Conservation (phyloP, 1,139 yeast species). For the Yamadazyma triangularis region DNA sequence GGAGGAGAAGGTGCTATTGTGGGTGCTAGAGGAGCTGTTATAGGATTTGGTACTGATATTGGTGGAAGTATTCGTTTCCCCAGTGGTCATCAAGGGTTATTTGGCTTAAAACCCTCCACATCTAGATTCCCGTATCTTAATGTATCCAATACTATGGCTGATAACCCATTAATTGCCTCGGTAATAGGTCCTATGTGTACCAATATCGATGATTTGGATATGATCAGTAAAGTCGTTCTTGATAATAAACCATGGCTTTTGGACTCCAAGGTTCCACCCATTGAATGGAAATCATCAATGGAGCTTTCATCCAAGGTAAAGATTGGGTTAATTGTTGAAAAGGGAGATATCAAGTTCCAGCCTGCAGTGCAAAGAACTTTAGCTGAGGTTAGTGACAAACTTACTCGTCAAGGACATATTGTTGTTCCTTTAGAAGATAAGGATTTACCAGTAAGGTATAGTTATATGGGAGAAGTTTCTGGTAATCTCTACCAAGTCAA, state of each 20-base stretch:
- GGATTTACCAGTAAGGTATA: constrained; percentile 37
- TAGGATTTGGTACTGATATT: constrained; percentile 54
- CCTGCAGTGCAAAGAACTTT: constrained; percentile 6
- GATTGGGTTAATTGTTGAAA: constrained; percentile 4
- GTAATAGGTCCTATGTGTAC: constrained; percentile 31
- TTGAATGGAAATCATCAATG: constrained; percentile 10
- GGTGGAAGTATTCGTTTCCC: constrained; percentile 55
- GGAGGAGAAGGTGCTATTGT: constrained; percentile 36
- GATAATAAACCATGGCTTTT: constrained; percentile 14
- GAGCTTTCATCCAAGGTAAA: constrained; percentile 3
- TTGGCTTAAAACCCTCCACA: constrained; percentile 6
- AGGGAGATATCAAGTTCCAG: constrained; percentile 2
- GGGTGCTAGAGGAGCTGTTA: constrained; percentile 30
- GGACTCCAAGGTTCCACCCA: constrained; percentile 15
- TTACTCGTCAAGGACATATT: constrained; percentile 3
- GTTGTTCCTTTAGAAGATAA: constrained; percentile 19
- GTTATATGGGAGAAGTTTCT: constrained; percentile 43
- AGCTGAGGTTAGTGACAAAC: constrained; percentile 1
- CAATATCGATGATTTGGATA: constrained; percentile 23
- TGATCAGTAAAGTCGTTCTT: constrained; percentile 13
- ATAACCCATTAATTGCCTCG: constrained; percentile 16
- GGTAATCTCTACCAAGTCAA: constrained; percentile 44
- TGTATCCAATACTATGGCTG: constrained; percentile 8
- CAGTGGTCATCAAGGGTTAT: constrained; percentile 4
- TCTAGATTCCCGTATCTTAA: constrained; percentile 11